phyloP scores from a whole-genome alignment of 129 eudicot species.

The Flaveria linearis region DNA sequence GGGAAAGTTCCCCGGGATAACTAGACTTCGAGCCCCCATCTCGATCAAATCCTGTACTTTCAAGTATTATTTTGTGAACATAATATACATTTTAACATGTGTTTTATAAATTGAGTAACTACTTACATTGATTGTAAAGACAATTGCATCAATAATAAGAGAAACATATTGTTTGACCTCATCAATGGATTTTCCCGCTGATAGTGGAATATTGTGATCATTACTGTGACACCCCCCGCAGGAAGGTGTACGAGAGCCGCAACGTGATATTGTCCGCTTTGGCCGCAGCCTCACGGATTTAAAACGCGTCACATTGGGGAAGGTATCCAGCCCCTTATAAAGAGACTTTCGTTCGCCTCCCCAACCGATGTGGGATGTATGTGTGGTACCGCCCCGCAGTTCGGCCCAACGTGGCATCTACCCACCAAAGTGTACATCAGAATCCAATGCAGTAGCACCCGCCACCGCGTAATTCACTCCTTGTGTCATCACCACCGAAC shows the following conservation, averaged over 20 bases:
- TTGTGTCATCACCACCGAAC: background rate
- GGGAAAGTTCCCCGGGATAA: conserved; percentile 34
- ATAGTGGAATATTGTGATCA: conserved; percentile 46
- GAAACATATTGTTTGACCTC: conserved; percentile 31
- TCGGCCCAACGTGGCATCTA: no score
- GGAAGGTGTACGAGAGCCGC: no score
- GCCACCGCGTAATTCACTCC: conserved; percentile 22
- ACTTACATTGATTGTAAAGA: conserved; percentile 40
- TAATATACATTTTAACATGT: background rate
- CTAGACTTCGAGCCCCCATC: conserved; percentile 22
- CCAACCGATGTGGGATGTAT: no score
- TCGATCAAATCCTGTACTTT: conserved; percentile 37
- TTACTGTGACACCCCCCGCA: no score
- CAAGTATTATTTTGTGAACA: background rate
- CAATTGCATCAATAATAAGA: conserved; percentile 35
- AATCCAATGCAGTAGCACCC: conserved; percentile 16
- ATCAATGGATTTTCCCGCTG: conserved; percentile 22
- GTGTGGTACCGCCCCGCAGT: no score
- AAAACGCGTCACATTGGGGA: no score
- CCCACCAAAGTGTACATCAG: no score
- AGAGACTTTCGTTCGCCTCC: no score
- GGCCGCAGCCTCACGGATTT: no score
- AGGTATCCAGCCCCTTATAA: no score
- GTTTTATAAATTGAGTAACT: background rate
- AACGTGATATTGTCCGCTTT: no score